Conservation (phyloP, 1,284 basidiomycete species). For the Ceratobasidium sp. region DNA sequence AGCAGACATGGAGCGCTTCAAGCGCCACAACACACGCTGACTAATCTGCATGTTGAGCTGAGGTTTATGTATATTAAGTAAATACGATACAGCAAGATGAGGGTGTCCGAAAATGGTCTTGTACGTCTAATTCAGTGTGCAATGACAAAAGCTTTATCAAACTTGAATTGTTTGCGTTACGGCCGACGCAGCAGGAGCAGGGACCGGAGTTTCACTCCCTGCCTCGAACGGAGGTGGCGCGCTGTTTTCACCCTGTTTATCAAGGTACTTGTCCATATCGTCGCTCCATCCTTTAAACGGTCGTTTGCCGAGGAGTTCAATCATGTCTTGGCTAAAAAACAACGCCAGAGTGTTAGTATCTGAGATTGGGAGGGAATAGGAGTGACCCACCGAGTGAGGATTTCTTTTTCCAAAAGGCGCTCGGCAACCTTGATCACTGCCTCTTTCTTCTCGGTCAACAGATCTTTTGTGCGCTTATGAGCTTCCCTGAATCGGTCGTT, state of each 20-base stretch:
- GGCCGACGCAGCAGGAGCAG: slow-evolving; percentile 38
- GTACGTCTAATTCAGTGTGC: background rate
- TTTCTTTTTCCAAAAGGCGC: slow-evolving; percentile 92
- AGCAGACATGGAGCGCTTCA: slow-evolving; percentile 26
- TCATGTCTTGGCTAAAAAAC: slow-evolving; percentile 83
- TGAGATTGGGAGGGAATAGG: slow-evolving; percentile 2
- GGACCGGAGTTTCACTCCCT: slow-evolving; percentile 1
- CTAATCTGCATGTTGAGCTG: slow-evolving; percentile 11
- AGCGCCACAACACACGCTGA: slow-evolving; percentile 31
- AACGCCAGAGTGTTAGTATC: slow-evolving; percentile 28
- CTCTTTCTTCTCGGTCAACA: slow-evolving; percentile 85
- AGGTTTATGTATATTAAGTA: slow-evolving; percentile 36
- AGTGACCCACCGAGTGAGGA: slow-evolving; percentile 83
- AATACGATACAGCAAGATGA: slow-evolving; percentile 31
- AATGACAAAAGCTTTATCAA: background rate
- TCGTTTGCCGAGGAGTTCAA: slow-evolving; percentile 83
- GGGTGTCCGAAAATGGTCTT: background rate
- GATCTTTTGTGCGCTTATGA: slow-evolving; percentile 85
- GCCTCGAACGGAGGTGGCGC: slow-evolving; percentile 49
- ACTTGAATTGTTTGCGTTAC: slow-evolving; percentile 29
- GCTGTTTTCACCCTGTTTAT: slow-evolving; percentile 65
- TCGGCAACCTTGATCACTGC: slow-evolving; percentile 97
- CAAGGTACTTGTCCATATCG: slow-evolving; percentile 95
- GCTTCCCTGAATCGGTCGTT: slow-evolving; percentile 67
- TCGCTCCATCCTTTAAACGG: slow-evolving; percentile 84